These are phyloP conservation scores for Amauroascus verrucosus DNA, from an alignment of 2,329 filamentous ascomycete genomes.

Conservation along the genomic window DNA sequence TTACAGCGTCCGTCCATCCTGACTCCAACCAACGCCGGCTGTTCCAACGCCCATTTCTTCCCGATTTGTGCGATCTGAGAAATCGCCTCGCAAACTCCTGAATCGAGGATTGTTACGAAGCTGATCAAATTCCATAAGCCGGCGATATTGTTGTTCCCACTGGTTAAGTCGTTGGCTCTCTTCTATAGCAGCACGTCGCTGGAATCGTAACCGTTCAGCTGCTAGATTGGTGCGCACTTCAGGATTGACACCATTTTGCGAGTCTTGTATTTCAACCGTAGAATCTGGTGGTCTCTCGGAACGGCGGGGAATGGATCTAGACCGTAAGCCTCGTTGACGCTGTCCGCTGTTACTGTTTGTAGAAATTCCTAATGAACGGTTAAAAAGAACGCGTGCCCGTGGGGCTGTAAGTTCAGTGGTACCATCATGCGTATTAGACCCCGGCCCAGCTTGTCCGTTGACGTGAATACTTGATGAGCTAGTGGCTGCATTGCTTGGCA, in stretches of 20 bases:
- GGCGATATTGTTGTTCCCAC: constrained; percentile 28
- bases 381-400: constrained; percentile 10
- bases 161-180: constrained; percentile 24
- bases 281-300: constrained; percentile 22
- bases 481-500: constrained; percentile 18
- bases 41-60: constrained; percentile 34
- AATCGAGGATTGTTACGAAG: constrained; percentile 31
- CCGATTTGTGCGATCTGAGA: constrained; percentile 25
- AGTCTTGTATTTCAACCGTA: constrained; percentile 23
- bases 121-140: constrained; percentile 27
- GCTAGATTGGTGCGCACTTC: constrained; percentile 32
- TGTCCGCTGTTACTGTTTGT: constrained; percentile 13
- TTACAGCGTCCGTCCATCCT: constrained; percentile 39
- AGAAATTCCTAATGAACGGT: constrained; percentile 4
- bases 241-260: constrained; percentile 14
- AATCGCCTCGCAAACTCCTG: constrained; percentile 29
- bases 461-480: constrained; percentile 9
- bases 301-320: constrained; percentile 29
- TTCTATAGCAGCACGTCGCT: constrained; percentile 30
- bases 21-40: constrained; percentile 40
- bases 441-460: neutral
- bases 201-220: constrained; percentile 31
- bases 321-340: constrained; percentile 24
- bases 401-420: neutral
- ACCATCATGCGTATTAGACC: neutral